Evolutionary conservation across 106 monocot genomes (phyloP).

Genomic region (Phalaenopsis aphrodite): DNA sequence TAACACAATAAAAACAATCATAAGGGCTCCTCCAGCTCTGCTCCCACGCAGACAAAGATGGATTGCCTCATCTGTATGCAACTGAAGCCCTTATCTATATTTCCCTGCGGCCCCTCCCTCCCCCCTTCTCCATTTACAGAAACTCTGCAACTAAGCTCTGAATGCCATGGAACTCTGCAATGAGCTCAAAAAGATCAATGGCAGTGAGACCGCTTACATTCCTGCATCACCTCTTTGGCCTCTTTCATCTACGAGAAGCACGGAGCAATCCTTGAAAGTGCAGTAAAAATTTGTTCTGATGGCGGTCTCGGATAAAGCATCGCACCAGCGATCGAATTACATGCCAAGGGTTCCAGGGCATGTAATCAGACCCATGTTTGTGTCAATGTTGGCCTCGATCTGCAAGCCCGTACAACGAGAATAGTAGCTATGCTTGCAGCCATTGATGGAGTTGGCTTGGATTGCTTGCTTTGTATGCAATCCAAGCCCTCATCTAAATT

Average conservation of each 20-base stretch:
- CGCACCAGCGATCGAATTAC: constrained; percentile 16
- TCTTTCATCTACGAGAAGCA: background rate
- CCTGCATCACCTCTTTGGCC: background rate
- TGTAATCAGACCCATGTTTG: background rate
- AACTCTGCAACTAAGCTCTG: constrained; percentile 32
- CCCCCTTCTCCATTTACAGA: background rate
- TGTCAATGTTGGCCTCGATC: constrained; percentile 3
- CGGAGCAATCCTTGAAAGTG: constrained; percentile 13
- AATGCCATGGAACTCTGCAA: constrained; percentile 66
- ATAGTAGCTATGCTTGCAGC: constrained; percentile 9
- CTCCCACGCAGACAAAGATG: background rate
- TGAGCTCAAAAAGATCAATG: constrained; percentile 49
- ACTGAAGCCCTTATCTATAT: no score
- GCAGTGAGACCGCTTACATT: constrained; percentile 46
- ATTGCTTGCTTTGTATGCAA: background rate
- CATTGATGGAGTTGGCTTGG: background rate
- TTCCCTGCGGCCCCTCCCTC: no score
- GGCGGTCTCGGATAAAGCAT: constrained; percentile 3
- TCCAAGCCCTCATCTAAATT: background rate
- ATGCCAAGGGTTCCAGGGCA: constrained; percentile 14
- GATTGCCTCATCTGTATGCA: constrained; percentile 11
- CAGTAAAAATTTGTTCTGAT: constrained; percentile 5
- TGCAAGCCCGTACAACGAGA: background rate
- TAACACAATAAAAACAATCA: background rate
- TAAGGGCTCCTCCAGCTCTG: constrained; percentile 1